Evolutionary conservation across 305 asterid genomes (phyloP).

Genomic region (Fraxinus baroniana): DNA sequence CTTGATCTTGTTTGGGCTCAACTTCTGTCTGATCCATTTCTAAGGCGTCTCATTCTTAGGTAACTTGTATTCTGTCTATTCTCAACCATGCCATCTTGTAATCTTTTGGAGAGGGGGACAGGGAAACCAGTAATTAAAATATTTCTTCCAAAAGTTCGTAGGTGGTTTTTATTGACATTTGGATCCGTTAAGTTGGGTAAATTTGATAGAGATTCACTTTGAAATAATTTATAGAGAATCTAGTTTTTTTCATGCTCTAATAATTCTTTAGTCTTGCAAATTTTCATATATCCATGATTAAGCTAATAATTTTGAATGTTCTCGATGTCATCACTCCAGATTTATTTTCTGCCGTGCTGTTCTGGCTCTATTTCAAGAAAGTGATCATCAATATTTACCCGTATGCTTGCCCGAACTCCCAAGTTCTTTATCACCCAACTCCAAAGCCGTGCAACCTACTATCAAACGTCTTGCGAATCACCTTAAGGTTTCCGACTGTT

Average conservation of each 20-base stretch:
- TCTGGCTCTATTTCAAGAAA: constrained; percentile 58
- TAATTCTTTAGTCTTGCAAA: not conserved
- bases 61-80: constrained; percentile 28
- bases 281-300: not conserved
- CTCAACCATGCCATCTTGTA: constrained; percentile 5
- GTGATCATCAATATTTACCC: constrained; percentile 56
- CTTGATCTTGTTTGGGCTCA: constrained; percentile 94
- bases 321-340: constrained; percentile 42
- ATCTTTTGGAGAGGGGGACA: not conserved
- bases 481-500: constrained; percentile 62
- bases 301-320: constrained; percentile 18
- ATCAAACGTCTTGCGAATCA: constrained; percentile 58
- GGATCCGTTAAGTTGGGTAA: not conserved
- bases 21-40: constrained; percentile 78
- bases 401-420: constrained; percentile 86
- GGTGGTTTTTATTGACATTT: not conserved
- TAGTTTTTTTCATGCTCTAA: not conserved
- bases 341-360: constrained; percentile 89
- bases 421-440: constrained; percentile 50
- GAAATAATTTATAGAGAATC: not conserved
- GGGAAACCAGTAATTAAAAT: not conserved
- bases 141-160: not conserved
- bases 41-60: constrained; percentile 89
- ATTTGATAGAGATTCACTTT: not conserved
- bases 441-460: constrained; percentile 61